Percentiles rank a stretch among this genome's conserved stretches.
These are phyloP conservation scores for Annulohypoxylon moriforme DNA, from an alignment of 495 filamentous ascomycete genomes.

Conservation along the genomic window DNA sequence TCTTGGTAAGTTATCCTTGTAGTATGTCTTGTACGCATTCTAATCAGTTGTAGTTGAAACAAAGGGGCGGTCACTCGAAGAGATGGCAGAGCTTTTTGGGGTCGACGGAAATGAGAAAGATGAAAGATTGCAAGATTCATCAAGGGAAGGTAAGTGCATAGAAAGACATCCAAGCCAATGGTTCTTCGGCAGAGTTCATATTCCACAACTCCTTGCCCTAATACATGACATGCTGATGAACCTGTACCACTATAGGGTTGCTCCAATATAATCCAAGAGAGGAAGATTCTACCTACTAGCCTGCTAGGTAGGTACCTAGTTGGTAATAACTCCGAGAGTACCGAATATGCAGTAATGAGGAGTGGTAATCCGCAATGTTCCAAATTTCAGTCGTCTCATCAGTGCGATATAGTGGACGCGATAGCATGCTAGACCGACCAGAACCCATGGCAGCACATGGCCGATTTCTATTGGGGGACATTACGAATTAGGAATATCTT, in stretches of 20 bases:
- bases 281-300: conserved; percentile 30
- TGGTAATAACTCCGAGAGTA: conserved; percentile 17
- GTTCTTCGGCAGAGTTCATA: neutral
- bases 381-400: too few relatives aligned
- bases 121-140: conserved; percentile 15
- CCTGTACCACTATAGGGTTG: conserved; percentile 6
- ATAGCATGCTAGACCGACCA: too few relatives aligned
- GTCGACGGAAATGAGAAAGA: conserved; percentile 18
- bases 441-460: too few relatives aligned
- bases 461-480: too few relatives aligned
- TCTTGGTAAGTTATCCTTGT: conserved; percentile 28
- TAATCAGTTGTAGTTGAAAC: conserved; percentile 32
- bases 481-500: too few relatives aligned
- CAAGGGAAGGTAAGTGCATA: conserved; percentile 27
- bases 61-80: conserved; percentile 32
- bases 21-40: neutral
- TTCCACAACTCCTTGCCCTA: neutral
- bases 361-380: too few relatives aligned
- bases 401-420: too few relatives aligned
- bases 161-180: neutral
- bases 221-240: conserved; percentile 6
- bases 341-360: conserved; percentile 13
- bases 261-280: conserved; percentile 27
- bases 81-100: conserved; percentile 35
- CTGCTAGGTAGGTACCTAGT: too few relatives aligned